Conservation (phyloP, 139 green algal genomes). For the Chlorella sp. region DNA sequence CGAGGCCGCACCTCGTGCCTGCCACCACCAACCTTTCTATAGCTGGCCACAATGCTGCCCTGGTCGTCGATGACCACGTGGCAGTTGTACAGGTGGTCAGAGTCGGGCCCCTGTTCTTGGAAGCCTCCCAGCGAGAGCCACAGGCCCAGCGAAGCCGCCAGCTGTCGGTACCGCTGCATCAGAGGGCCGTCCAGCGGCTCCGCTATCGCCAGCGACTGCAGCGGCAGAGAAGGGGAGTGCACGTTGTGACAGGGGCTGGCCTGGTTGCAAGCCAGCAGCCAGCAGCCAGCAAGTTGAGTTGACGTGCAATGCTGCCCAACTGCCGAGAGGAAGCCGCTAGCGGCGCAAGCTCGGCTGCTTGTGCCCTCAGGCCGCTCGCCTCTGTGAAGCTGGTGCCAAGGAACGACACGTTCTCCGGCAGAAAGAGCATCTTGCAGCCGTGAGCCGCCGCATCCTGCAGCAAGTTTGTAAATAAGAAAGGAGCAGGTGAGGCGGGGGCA, state of each 20-base stretch:
- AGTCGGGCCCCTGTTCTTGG: conserved; percentile 71
- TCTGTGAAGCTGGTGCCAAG: conserved; percentile 64
- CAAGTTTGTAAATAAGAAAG: too few relatives aligned
- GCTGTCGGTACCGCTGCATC: conserved; percentile 77
- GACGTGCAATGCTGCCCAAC: too few relatives aligned
- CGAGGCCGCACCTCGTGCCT: too few relatives aligned
- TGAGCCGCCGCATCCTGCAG: conserved; percentile 51
- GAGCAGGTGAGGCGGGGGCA: too few relatives aligned
- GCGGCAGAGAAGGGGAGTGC: too few relatives aligned
- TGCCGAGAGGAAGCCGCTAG: too few relatives aligned
- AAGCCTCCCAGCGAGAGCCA: conserved; percentile 97
- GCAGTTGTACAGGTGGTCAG: conserved; percentile 84
- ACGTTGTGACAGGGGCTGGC: too few relatives aligned
- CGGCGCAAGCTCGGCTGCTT: too few relatives aligned
- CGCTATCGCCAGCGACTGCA: conserved; percentile 73
- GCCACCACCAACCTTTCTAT: conserved; percentile 56
- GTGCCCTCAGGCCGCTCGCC: background rate
- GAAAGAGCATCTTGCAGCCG: conserved; percentile 85
- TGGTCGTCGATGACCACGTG: conserved; percentile 85
- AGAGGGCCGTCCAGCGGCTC: conserved; percentile 82
- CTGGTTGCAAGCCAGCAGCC: too few relatives aligned
- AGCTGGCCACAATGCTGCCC: conserved; percentile 64
- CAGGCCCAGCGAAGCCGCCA: conserved; percentile 76
- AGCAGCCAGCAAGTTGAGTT: too few relatives aligned
- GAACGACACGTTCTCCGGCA: conserved; percentile 96